A percentile compares a stretch with the other conserved stretches of the same genome.
Conservation (phyloP, 805 yeast species). For the Scheffersomyces stipitis region DNA sequence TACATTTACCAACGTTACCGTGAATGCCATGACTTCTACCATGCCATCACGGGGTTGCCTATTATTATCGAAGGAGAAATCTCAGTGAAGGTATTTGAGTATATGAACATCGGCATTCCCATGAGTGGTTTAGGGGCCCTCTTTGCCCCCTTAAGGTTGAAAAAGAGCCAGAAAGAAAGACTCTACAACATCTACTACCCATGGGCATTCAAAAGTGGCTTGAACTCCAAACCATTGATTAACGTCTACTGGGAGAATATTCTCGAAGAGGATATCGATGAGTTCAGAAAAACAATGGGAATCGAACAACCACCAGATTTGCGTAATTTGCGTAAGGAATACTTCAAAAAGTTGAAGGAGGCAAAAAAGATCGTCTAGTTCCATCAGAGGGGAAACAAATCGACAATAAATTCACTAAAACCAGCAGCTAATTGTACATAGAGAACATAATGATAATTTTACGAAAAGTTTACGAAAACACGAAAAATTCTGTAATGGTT, state of each 20-base stretch:
- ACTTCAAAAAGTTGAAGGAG: constrained; percentile 29
- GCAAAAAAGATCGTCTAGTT: constrained; percentile 13
- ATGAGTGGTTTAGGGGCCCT: constrained; percentile 93
- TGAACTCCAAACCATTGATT: constrained; percentile 70
- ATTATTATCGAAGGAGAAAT: constrained; percentile 95
- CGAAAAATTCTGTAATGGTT: too few relatives aligned
- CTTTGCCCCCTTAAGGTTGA: constrained; percentile 82
- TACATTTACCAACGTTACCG: constrained; percentile 92
- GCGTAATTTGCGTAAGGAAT: constrained; percentile 56
- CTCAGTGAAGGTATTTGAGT: constrained; percentile 89
- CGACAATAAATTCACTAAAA: too few relatives aligned
- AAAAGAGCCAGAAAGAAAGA: constrained; percentile 58
- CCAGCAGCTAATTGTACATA: too few relatives aligned
- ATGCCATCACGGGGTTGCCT: constrained; percentile 86
- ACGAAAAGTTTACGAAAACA: too few relatives aligned
- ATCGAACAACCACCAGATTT: constrained; percentile 75
- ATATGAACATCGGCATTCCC: constrained; percentile 87
- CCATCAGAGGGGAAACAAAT: too few relatives aligned
- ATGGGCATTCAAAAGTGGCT: constrained; percentile 80
- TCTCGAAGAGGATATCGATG: constrained; percentile 69
- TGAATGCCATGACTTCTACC: constrained; percentile 96
- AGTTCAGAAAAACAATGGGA: constrained; percentile 68
- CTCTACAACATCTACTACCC: constrained; percentile 75
- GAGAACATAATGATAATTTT: too few relatives aligned
- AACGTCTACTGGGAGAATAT: constrained; percentile 91